These are phyloP conservation scores for Hemileccinum impolitum DNA, from an alignment of 768 basidiomycete species.

Conservation along the genomic window DNA sequence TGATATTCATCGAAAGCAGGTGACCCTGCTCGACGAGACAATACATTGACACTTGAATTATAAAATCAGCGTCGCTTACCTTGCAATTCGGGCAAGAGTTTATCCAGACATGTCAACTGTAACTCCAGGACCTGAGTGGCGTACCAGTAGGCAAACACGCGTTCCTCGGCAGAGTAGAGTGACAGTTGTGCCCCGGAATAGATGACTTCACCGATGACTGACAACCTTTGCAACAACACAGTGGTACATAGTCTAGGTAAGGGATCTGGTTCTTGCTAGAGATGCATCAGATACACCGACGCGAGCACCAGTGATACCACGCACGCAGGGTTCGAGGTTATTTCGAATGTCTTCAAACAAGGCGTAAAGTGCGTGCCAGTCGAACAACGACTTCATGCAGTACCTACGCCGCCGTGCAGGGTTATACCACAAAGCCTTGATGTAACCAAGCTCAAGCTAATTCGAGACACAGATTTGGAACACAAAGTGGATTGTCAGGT, in stretches of 20 bases:
- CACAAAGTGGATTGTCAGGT: neutral
- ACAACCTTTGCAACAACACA: slow-evolving; percentile 57
- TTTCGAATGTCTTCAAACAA: slow-evolving; percentile 29
- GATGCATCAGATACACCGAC: slow-evolving; percentile 4
- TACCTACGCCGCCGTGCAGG: slow-evolving; percentile 63
- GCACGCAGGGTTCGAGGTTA: slow-evolving; percentile 18
- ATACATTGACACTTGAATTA: slow-evolving; percentile 6
- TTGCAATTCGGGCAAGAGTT: slow-evolving; percentile 38
- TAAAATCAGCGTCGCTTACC: slow-evolving; percentile 32
- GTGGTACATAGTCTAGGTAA: slow-evolving; percentile 22
- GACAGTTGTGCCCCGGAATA: slow-evolving; percentile 77
- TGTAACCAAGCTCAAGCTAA: slow-evolving; percentile 57
- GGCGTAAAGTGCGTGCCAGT: slow-evolving; percentile 67
- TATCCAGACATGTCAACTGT: slow-evolving; percentile 54
- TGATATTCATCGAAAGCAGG: slow-evolving; percentile 41
- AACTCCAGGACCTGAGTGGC: slow-evolving; percentile 50
- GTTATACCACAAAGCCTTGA: slow-evolving; percentile 65
- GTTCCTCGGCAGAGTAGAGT: slow-evolving; percentile 65
- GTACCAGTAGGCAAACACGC: slow-evolving; percentile 77
- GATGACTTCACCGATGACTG: slow-evolving; percentile 61
- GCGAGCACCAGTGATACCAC: neutral
- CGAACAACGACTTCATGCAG: slow-evolving; percentile 57
- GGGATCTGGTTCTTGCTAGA: slow-evolving; percentile 29
- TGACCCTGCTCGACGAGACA: slow-evolving; percentile 3
- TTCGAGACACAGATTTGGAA: neutral